Evolutionary conservation across 495 filamentous ascomycete species (phyloP), one percentile per base, ranked within the genome.

Genomic region (Alectoria sarmentosa): DNA sequence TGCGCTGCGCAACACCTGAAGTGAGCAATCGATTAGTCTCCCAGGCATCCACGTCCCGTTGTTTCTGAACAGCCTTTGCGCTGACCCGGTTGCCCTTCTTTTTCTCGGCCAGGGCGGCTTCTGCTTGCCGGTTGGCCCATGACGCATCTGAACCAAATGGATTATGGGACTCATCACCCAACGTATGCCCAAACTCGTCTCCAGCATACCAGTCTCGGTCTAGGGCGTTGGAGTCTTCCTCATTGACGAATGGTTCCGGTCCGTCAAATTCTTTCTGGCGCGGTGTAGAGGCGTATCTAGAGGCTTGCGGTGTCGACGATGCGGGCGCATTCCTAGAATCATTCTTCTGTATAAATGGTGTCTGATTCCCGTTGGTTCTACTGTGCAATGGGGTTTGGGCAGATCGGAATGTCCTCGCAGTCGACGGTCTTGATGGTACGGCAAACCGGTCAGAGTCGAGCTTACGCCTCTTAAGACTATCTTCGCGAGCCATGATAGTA

Each of bases 11-110:
- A 57, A 98, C 93, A 60, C 91, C 93, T 17, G 91, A 96, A 0
- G 91, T 95, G 52, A 98, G 85, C 95, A 99, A 97, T 44, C 94
- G 90, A 76, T 99, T 98, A 21, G 92, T 92, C 73, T 98, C 94
- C 94, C 94, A 98, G 36, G 91, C 92, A 79, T 98, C 94, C 32
- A 89, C 88, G 72, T 97, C 94, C 73, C 92, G 92, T 76, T 96
- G 90, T 74, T 88, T 92, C 73, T 94, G 90, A 21, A 87, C 74
- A 55, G 88, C 85, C 54, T 86, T 80, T n/a, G 85, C 86, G 74
- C 81, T 90, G 73, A 89, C 82, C 48, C 84, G 74, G 70, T 84
- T 89, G 32, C 80, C 83, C 32, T 84, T 79, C 76, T 91, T 90
- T 78, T 88, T 91, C 70, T 91, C 90, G 36, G 81, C 78, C 72